Base-by-base conservation (phyloP, 805 yeast genomes). In the Candida ovalis region DNA sequence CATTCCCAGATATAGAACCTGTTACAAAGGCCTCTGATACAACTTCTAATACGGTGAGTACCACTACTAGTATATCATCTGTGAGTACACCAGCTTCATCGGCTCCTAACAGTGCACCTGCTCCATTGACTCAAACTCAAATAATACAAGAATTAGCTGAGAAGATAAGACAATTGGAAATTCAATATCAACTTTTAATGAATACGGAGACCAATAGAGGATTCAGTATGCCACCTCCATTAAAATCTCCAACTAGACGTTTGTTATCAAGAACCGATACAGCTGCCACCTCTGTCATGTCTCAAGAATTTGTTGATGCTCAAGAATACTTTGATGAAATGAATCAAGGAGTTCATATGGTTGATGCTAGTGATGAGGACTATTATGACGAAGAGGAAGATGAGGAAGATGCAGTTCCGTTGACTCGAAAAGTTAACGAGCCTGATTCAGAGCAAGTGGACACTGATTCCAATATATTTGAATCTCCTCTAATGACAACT, bases 241-340 rank as follows among this genome's bases (percentile, higher is more conserved):
- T 52, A 7, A 47, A 60, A 40, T 58, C 63, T 15, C 52, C 58
- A 15, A 54, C 67, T 2, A 52, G 61, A 37, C 50, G 54, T 33
- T 48, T 60, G 6, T 49, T 64, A 21, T 53, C 60, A 3, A 54
- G 69, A 41, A 59, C 62, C 2, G 55, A 52, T 18, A 62, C 64
- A 1, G 46, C 60, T 8, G 60, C 62, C 3, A 58, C 62, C 4
- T 70, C 77, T 3, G 59, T 77, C 2, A 67, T 76, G 21, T 73
- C 77, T 3, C 78, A 76, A 40, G 82, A 80, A 44, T 82, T 74
- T 57, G 81, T 66, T 58, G 96, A 88, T 68, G 96, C 96, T 1
- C 75, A 74, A 43, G 92, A 86, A 39, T 75, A 71, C 52, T 64
- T 76, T n/a, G 81, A 74, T 44, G 73, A 73, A 19, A 61, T 64